These are phyloP conservation scores for Cordyceps militaris DNA, from an alignment of 2,329 filamentous ascomycete species.

Conservation along the genomic window DNA sequence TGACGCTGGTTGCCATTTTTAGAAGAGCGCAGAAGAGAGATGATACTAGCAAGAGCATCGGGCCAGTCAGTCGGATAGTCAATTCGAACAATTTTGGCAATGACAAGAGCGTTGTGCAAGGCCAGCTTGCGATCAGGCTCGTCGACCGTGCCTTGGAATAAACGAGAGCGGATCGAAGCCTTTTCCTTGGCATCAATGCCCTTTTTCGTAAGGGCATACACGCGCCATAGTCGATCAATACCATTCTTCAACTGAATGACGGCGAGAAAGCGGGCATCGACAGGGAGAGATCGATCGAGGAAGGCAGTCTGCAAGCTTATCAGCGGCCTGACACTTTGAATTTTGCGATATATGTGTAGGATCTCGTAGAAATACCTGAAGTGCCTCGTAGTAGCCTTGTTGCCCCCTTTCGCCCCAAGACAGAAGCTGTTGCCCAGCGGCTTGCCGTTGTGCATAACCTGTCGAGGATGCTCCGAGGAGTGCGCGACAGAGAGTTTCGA, in stretches of 20 bases:
- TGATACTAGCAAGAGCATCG: slow-evolving; percentile 51
- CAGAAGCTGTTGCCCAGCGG: slow-evolving; percentile 59
- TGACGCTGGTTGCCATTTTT: slow-evolving; percentile 53
- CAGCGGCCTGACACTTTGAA: slow-evolving; percentile 9
- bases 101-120: slow-evolving; percentile 78
- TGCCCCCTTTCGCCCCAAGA: slow-evolving; percentile 59
- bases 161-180: slow-evolving; percentile 61
- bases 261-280: slow-evolving; percentile 77
- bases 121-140: slow-evolving; percentile 72
- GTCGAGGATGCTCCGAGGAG: slow-evolving; percentile 58
- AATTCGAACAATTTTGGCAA: slow-evolving; percentile 81
- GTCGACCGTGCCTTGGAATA: slow-evolving; percentile 69
- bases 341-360: neutral
- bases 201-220: slow-evolving; percentile 49
- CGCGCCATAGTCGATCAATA: slow-evolving; percentile 88
- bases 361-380: slow-evolving; percentile 48
- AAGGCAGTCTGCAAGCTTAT: slow-evolving; percentile 59
- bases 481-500: slow-evolving; percentile 56
- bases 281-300: slow-evolving; percentile 68
- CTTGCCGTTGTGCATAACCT: slow-evolving; percentile 56
- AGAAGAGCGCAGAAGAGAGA: slow-evolving; percentile 52
- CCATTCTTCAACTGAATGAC: slow-evolving; percentile 96
- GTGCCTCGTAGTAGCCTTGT: slow-evolving; percentile 56
- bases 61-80: slow-evolving; percentile 88
- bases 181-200: slow-evolving; percentile 72